Percentiles rank a stretch among this genome's conserved stretches.
phyloP scores from a whole-genome alignment of 1,284 basidiomycete species.

The Ustilago curta region DNA sequence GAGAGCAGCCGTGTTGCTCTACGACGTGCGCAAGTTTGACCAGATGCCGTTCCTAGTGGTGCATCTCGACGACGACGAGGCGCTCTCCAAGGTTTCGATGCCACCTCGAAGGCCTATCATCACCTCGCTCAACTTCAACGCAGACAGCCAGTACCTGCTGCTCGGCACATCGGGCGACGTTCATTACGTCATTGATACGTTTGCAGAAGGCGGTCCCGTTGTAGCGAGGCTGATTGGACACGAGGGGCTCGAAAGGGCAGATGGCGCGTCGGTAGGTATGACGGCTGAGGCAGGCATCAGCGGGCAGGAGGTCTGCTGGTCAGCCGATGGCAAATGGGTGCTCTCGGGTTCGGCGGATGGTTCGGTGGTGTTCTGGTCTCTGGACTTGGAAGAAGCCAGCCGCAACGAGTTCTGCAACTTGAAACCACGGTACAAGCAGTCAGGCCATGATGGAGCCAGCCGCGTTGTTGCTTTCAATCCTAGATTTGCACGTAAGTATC shows the following conservation, averaged over 20 bases:
- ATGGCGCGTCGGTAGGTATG: slow-evolving; percentile 50
- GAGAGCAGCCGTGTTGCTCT: slow-evolving; percentile 70
- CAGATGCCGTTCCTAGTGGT: slow-evolving; percentile 86
- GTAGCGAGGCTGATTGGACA: slow-evolving; percentile 57
- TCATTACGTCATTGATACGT: slow-evolving; percentile 79
- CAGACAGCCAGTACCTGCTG: slow-evolving; percentile 84
- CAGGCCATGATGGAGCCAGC: slow-evolving; percentile 56
- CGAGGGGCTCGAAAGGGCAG: slow-evolving; percentile 56
- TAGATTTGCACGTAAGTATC: slow-evolving; percentile 59
- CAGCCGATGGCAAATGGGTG: slow-evolving; percentile 64
- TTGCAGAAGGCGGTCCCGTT: slow-evolving; percentile 30
- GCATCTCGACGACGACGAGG: slow-evolving; percentile 74
- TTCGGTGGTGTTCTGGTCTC: slow-evolving; percentile 48
- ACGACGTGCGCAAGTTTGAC: slow-evolving; percentile 89
- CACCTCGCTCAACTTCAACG: slow-evolving; percentile 90
- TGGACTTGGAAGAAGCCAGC: slow-evolving; percentile 44
- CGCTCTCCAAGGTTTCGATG: slow-evolving; percentile 59
- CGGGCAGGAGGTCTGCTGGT: slow-evolving; percentile 64
- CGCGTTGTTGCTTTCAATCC: slow-evolving; percentile 64
- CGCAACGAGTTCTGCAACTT: slow-evolving; percentile 35
- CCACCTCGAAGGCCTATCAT: slow-evolving; percentile 86
- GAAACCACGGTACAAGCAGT: slow-evolving; percentile 31
- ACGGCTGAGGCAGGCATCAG: slow-evolving; percentile 64
- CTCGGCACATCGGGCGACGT: slow-evolving; percentile 91
- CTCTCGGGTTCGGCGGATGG: slow-evolving; percentile 49